A percentile compares a stretch with the other conserved stretches of the same genome.
phyloP scores from a whole-genome alignment of 2,329 filamentous ascomycete species.

The Stagonosporopsis rhizophila region DNA sequence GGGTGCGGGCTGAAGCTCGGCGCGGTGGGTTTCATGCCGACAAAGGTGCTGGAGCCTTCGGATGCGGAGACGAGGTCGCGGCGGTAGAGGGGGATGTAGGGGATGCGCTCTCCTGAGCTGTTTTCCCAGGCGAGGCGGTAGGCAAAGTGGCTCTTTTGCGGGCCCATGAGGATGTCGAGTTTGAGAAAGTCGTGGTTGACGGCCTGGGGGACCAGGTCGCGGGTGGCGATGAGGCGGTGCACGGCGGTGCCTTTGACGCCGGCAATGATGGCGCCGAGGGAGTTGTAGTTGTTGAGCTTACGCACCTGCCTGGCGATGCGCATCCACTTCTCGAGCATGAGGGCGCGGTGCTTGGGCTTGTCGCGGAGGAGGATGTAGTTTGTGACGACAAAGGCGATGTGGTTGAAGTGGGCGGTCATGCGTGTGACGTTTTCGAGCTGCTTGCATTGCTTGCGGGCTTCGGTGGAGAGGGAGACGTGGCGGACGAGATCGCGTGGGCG shows the following conservation, averaged over 20 bases:
- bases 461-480: constrained; percentile 78
- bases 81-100: constrained; percentile 88
- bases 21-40: constrained; percentile 60
- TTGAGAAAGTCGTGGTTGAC: constrained; percentile 86
- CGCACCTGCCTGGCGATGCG: constrained; percentile 82
- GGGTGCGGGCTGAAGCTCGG: constrained; percentile 44
- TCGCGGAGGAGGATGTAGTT: constrained; percentile 77
- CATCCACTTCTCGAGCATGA: constrained; percentile 96
- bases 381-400: constrained; percentile 63
- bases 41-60: constrained; percentile 88
- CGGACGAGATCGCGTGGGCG: constrained; percentile 91
- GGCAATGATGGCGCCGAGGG: constrained; percentile 89
- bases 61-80: constrained; percentile 91
- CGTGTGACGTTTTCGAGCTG: constrained; percentile 87
- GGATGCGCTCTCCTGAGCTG: constrained; percentile 85
- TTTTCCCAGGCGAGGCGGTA: constrained; percentile 99
- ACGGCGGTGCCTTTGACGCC: constrained; percentile 90
- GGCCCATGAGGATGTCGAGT: constrained; percentile 89
- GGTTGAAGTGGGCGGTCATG: constrained; percentile 84
- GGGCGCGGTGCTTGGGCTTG: constrained; percentile 92
- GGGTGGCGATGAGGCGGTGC: constrained; percentile 80
- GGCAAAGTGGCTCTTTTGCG: constrained; percentile 88
- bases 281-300: constrained; percentile 96
- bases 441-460: constrained; percentile 76
- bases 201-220: constrained; percentile 73